Evolutionary conservation across 352 stramenopile genomes (phyloP).

Genomic region (Pilasporangium apinafurcum): DNA sequence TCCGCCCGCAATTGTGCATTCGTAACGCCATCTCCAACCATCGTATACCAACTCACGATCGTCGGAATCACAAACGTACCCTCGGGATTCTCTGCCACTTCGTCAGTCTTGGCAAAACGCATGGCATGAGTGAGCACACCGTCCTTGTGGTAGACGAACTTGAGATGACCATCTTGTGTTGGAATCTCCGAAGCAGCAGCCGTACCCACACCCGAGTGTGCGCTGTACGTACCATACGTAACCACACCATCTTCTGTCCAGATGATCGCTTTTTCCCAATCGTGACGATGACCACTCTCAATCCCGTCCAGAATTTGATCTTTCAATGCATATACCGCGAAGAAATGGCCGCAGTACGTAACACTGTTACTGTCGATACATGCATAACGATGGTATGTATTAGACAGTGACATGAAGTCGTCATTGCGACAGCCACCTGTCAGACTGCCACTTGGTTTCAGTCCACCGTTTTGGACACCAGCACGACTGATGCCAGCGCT

Average conservation of each 20-base stretch:
- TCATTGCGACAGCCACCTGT: slow-evolving; percentile 5
- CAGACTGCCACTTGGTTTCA: slow-evolving; percentile 3
- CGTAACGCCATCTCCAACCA: slow-evolving; percentile 6
- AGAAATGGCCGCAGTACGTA: slow-evolving; percentile 10
- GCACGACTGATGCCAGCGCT: slow-evolving; percentile 2
- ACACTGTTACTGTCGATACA: slow-evolving; percentile 1
- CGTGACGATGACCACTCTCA: slow-evolving; percentile 4
- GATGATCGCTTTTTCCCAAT: no score
- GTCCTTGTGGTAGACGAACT: slow-evolving; percentile 6
- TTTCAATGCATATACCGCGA: slow-evolving; percentile 5
- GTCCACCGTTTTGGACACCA: slow-evolving; percentile 2
- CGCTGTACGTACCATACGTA: no score
- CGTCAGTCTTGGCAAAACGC: neutral
- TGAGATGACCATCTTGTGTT: neutral
- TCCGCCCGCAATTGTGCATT: neutral
- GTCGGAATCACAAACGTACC: neutral
- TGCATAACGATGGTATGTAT: slow-evolving; percentile 11
- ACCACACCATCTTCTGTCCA: no score
- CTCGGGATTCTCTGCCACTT: neutral
- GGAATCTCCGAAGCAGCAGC: no score
- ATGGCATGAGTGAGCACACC: neutral
- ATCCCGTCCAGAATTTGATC: slow-evolving; percentile 1
- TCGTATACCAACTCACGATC: slow-evolving; percentile 11
- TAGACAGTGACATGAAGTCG: slow-evolving; percentile 8
- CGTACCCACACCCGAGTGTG: no score